A percentile compares a stretch with the other conserved stretches of the same genome.
Conservation (phyloP, 306 rosid genomes). For the Quercus parvula region DNA sequence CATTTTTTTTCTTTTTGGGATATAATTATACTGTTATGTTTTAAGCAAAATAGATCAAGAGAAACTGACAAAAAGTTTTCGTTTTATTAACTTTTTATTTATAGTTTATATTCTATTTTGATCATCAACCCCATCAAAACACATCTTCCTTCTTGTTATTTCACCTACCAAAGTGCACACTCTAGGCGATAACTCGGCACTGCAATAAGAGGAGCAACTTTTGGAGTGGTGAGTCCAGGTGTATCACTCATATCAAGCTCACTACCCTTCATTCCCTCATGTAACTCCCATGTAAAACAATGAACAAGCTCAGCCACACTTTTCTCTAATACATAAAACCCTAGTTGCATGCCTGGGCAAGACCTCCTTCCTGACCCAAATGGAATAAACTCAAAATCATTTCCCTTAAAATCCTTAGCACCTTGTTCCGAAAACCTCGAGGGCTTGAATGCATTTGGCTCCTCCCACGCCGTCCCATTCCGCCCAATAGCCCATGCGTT, state of each 20-base stretch:
- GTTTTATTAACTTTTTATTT: no score
- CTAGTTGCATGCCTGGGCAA: constrained; percentile 53
- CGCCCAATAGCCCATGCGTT: constrained; percentile 55
- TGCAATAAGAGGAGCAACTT: constrained; percentile 35
- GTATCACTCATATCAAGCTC: constrained; percentile 55
- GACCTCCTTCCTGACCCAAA: constrained; percentile 62
- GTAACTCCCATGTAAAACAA: constrained; percentile 51
- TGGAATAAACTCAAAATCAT: constrained; percentile 48
- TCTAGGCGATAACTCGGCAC: constrained; percentile 22
- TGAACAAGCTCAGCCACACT: constrained; percentile 45
- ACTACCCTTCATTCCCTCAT: constrained; percentile 35
- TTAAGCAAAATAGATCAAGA: no score
- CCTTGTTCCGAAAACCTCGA: constrained; percentile 31
- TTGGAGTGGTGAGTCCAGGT: constrained; percentile 56
- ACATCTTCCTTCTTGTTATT: no score
- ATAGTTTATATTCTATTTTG: no score
- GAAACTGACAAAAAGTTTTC: no score
- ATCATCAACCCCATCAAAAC: no score
- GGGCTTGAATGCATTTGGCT: constrained; percentile 45
- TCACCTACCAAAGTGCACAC: no score
- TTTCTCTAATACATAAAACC: constrained; percentile 48
- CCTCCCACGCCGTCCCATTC: constrained; percentile 33
- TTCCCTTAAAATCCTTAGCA: constrained; percentile 48
- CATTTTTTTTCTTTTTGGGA: no score
- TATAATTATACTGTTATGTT: no score